Evolutionary conservation across 192 early-diverging fungal species (phyloP), one percentile per base, ranked within the genome.

Genomic region (Geranomyces variabilis): DNA sequence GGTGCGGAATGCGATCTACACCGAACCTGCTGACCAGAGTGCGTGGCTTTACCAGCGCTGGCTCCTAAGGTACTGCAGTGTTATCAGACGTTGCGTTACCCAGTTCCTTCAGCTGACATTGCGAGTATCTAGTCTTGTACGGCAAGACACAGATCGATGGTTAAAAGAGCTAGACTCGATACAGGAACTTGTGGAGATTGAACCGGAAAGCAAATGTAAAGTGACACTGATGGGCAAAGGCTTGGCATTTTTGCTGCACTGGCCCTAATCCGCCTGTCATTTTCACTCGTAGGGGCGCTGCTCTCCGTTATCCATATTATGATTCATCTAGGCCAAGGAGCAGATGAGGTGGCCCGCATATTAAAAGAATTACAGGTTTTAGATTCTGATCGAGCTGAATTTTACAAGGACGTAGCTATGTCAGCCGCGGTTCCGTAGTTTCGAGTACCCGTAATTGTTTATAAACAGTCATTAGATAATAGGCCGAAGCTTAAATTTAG

Each of bases 1-100:
- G 68, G 90, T 96, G 47, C 83, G 92, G 55, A 93, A 93, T 63
- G 97, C 96, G 1, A 85, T 96, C 36, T 99, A 91, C 70, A 99
- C 96, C 8, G 96, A 99, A 69, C 97, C 97, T 13, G 90, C 91
- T 29, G 95, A 99, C 79, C 96, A 98, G 78, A 92, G 89, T 65
- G 95, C 94, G 17, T 99, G 97, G 97, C 81, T 99, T 15, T 99
- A 99, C 83, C 89, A 96, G 57, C 87, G 91, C 58, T 98, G 94
- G 93, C 82, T 99, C 36, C 81, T 98, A 75, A 61, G 74, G 78
- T 84, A 43, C 12, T 43, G 19, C 31, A 28, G 21, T 21, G 13
- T 62, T 48, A 21, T 60, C 46, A 12, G 14, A 12, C 56, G n/a
- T n/a, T n/a, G n/a, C n/a, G n/a, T n/a, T n/a, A n/a, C n/a, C 24